phyloP scores from a whole-genome alignment of 2,329 filamentous ascomycete species.

The Stagonosporopsis vannaccii region DNA sequence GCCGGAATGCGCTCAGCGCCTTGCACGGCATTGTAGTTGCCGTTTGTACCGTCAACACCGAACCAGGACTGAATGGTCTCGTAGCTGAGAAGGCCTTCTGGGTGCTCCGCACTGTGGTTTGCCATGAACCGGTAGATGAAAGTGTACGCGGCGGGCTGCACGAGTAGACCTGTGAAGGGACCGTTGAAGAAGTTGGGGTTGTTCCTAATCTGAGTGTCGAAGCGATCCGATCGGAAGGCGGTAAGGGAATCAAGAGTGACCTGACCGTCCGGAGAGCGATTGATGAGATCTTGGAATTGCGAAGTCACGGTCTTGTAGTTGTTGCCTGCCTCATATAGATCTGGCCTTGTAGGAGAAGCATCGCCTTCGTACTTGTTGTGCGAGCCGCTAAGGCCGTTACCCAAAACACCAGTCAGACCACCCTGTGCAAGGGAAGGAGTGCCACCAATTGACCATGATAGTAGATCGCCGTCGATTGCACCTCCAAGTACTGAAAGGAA shows the following conservation, averaged over 20 bases:
- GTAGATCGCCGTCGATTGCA: conserved; percentile 30
- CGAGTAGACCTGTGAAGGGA: conserved; percentile 30
- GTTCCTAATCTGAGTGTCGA: conserved; percentile 27
- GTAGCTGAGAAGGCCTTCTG: conserved; percentile 22
- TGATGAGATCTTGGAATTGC: conserved; percentile 33
- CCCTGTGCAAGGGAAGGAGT: conserved; percentile 30
- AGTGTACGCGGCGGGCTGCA: conserved; percentile 36
- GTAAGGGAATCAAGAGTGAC: conserved; percentile 33
- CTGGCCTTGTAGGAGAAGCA: conserved; percentile 32
- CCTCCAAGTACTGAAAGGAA: conserved; percentile 30
- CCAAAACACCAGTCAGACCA: conserved; percentile 26
- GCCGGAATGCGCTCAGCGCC: conserved; percentile 29
- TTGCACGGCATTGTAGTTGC: conserved; percentile 27
- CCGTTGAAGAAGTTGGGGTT: conserved; percentile 36
- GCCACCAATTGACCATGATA: conserved; percentile 33
- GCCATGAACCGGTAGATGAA: conserved; percentile 40
- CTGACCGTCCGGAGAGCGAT: conserved; percentile 29
- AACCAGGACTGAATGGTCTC: conserved; percentile 35
- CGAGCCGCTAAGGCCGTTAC: conserved; percentile 28
- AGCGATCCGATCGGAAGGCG: conserved; percentile 27
- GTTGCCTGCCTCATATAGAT: conserved; percentile 33
- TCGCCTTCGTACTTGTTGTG: conserved; percentile 38
- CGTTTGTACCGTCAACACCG: conserved; percentile 24
- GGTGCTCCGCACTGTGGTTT: conserved; percentile 30
- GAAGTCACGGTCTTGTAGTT: conserved; percentile 29